phyloP scores from a whole-genome alignment of 2,329 filamentous ascomycete genomes.

The Alternaria sp. region DNA sequence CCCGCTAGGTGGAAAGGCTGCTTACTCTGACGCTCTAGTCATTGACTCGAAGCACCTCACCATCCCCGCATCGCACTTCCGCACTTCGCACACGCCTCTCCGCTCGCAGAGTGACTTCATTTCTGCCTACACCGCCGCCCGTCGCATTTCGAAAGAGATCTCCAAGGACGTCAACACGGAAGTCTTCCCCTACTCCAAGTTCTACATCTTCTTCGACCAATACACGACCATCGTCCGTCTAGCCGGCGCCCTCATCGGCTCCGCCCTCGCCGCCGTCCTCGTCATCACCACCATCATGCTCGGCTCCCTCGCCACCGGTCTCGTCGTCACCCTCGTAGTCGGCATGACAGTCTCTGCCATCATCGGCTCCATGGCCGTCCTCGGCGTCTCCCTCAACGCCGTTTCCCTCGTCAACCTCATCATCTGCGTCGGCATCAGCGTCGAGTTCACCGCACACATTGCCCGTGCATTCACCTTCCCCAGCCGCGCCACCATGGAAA shows the following conservation, averaged over 20 bases:
- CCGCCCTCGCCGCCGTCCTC: constrained; percentile 85
- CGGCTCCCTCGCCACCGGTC: constrained; percentile 80
- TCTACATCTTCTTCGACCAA: constrained; percentile 99
- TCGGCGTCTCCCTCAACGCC: constrained; percentile 88
- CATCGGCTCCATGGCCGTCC: constrained; percentile 90
- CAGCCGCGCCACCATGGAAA: constrained; percentile 79
- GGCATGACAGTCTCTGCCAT: constrained; percentile 94
- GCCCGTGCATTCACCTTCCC: constrained; percentile 97
- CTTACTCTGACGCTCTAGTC: constrained; percentile 84
- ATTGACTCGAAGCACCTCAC: constrained; percentile 71
- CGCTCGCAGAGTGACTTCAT: constrained; percentile 93
- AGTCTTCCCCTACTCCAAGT: constrained; percentile 95
- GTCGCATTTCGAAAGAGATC: constrained; percentile 83
- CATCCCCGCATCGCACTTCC: constrained; percentile 87
- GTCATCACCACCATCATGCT: constrained; percentile 79
- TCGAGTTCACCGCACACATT: constrained; percentile 98
- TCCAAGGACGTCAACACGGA: constrained; percentile 74
- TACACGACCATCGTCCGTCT: constrained; percentile 85
- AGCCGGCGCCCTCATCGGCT: constrained; percentile 78
- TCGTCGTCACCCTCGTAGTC: constrained; percentile 84
- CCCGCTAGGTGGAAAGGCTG: constrained; percentile 84
- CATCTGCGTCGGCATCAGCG: constrained; percentile 94
- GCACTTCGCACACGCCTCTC: constrained; percentile 85
- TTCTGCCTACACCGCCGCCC: constrained; percentile 83
- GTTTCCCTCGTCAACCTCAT: constrained; percentile 95